These are phyloP conservation scores for Lasiodiplodia sp. DNA, from an alignment of 2,329 filamentous ascomycete genomes.

Conservation along the genomic window DNA sequence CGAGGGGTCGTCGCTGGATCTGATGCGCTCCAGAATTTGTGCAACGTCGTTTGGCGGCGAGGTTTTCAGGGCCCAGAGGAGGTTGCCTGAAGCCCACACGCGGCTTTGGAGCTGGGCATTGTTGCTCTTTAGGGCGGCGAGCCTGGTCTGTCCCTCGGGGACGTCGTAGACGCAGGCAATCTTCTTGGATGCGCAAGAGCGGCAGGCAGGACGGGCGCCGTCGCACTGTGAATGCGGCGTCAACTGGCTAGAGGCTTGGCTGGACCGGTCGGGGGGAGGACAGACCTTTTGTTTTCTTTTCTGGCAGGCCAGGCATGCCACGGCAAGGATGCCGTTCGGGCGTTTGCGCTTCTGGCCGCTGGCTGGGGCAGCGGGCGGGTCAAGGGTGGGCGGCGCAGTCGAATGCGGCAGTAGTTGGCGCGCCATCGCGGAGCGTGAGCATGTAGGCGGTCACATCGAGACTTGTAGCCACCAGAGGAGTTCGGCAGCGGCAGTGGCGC, in stretches of 20 bases:
- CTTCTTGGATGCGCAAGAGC: constrained; percentile 7
- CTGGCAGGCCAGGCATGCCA: constrained; percentile 15
- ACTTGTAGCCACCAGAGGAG: no score
- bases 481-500: not conserved
- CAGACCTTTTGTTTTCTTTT: constrained; percentile 20
- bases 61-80: constrained; percentile 35
- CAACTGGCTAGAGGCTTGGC: not conserved
- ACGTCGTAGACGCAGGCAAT: constrained; percentile 3
- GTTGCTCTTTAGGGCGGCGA: constrained; percentile 4
- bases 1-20: constrained; percentile 3
- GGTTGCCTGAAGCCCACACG: constrained; percentile 25
- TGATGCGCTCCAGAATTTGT: constrained; percentile 31
- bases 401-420: not conserved
- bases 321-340: constrained; percentile 18
- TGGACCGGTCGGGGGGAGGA: not conserved
- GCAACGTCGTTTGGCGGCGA: constrained; percentile 32
- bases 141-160: constrained; percentile 22
- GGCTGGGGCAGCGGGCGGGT: not conserved
- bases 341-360: constrained; percentile 3
- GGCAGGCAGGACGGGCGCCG: constrained; percentile 1
- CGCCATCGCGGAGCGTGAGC: not conserved
- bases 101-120: constrained; percentile 3
- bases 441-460: not conserved
- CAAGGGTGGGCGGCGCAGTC: no score
- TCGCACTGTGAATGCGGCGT: constrained; percentile 5